These are phyloP conservation scores for Pharus latifolius DNA, from an alignment of 176 grass and related monocot genomes.

Conservation along the genomic window DNA sequence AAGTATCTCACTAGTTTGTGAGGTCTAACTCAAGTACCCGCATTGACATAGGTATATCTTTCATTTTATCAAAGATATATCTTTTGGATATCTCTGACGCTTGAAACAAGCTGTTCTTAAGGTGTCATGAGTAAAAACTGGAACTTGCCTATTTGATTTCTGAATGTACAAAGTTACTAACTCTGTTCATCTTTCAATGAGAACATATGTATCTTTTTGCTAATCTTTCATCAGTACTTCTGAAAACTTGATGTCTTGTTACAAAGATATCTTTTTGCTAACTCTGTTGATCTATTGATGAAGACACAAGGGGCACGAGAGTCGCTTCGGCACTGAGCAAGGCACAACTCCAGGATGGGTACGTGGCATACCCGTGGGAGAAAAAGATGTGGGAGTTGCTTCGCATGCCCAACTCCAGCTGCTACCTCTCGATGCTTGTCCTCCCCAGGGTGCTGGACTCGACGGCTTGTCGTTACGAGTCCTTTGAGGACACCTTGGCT, in stretches of 20 bases:
- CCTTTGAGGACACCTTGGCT: conserved; percentile 57
- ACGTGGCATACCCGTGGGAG: conserved; percentile 63
- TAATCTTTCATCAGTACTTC: neutral
- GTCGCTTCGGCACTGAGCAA: conserved; percentile 58
- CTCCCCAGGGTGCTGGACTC: conserved; percentile 51
- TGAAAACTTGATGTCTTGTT: neutral
- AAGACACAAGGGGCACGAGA: conserved; percentile 58
- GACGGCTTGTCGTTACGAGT: conserved; percentile 37
- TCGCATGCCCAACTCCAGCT: conserved; percentile 19
- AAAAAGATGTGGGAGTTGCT: conserved; percentile 43
- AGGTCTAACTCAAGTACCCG: too few relatives aligned
- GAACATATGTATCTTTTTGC: neutral
- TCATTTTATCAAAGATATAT: too few relatives aligned
- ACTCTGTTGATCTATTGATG: neutral
- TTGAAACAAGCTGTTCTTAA: too few relatives aligned
- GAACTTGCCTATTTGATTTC: too few relatives aligned
- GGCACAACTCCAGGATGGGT: conserved; percentile 67
- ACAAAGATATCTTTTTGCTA: neutral
- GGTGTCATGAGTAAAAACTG: too few relatives aligned
- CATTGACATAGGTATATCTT: too few relatives aligned
- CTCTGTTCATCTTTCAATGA: neutral
- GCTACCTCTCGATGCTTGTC: conserved; percentile 57
- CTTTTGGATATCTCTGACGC: too few relatives aligned
- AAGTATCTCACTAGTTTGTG: too few relatives aligned
- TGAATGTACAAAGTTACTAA: too few relatives aligned